These are phyloP conservation scores for Vitis cinerea DNA, from an alignment of 164 flowering plant species.

Conservation along the genomic window DNA sequence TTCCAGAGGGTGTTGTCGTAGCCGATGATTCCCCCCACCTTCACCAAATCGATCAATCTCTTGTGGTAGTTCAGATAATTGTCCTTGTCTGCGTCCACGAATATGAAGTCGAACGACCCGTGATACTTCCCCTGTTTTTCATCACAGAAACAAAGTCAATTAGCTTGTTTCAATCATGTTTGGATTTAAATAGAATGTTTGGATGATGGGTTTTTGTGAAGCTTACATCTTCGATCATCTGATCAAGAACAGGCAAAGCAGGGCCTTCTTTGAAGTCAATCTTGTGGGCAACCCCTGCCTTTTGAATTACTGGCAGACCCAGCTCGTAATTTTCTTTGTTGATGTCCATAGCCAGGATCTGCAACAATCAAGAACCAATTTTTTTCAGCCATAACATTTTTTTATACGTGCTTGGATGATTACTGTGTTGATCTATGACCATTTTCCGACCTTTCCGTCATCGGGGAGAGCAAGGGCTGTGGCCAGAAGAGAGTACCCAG, in stretches of 20 bases:
- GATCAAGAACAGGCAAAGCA: constrained; percentile 87
- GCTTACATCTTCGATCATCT: constrained; percentile 72
- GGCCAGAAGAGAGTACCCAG: constrained; percentile 63
- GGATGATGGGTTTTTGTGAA: too few species aligned
- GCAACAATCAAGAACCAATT: constrained; percentile 1
- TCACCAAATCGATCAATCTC: constrained; percentile 82
- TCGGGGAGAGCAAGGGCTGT: constrained; percentile 65
- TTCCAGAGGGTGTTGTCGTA: constrained; percentile 99
- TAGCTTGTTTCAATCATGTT: too few species aligned
- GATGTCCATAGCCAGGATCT: constrained; percentile 96
- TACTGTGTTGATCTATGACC: neutral
- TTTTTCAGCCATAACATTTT: neutral
- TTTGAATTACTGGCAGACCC: constrained; percentile 80
- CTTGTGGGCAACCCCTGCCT: constrained; percentile 96
- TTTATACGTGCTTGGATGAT: neutral
- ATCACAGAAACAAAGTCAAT: neutral
- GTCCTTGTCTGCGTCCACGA: constrained; percentile 98
- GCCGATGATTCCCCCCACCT: constrained; percentile 88
- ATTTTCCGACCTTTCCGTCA: constrained; percentile 46
- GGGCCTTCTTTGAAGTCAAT: constrained; percentile 96
- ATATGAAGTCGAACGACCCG: constrained; percentile 84
- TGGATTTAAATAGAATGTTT: too few species aligned
- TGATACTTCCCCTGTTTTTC: constrained; percentile 59
- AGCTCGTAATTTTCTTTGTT: constrained; percentile 85
- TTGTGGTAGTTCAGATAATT: constrained; percentile 94